phyloP scores from a whole-genome alignment of 257 asterid species.

The Solanum dulcamara region DNA sequence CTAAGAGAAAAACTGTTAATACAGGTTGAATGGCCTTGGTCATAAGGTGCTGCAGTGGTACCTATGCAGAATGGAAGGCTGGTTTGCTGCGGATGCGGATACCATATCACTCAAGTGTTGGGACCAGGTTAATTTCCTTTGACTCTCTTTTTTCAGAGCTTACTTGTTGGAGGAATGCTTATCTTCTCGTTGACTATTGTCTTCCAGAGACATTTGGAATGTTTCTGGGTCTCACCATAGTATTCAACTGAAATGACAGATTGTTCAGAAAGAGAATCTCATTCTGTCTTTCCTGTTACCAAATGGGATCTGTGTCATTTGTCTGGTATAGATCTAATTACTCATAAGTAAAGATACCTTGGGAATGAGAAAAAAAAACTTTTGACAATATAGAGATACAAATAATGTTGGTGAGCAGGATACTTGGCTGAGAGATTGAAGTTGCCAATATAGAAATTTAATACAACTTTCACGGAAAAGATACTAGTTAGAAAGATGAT shows the following conservation, averaged over 20 bases:
- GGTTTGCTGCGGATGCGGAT: constrained; percentile 98
- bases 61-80: constrained; percentile 96
- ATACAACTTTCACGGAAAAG: not conserved
- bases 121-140: constrained; percentile 62
- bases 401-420: not conserved
- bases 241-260: not conserved
- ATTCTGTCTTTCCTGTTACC: not conserved
- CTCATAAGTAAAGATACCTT: not conserved
- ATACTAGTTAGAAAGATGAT: not conserved
- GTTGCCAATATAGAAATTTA: not conserved
- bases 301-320: not conserved
- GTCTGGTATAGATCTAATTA: not conserved
- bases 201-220: not conserved
- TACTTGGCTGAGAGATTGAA: not conserved
- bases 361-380: not conserved
- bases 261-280: not conserved
- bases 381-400: not conserved
- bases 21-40: constrained; percentile 73
- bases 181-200: not conserved
- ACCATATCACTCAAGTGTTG: constrained; percentile 87
- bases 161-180: not conserved
- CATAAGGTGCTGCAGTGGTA: constrained; percentile 92
- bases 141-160: not conserved
- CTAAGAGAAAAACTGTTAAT: not conserved
- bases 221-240: not conserved